Evolutionary conservation across 2,329 filamentous ascomycete species (phyloP).

Genomic region (Beauveria medogensis): DNA sequence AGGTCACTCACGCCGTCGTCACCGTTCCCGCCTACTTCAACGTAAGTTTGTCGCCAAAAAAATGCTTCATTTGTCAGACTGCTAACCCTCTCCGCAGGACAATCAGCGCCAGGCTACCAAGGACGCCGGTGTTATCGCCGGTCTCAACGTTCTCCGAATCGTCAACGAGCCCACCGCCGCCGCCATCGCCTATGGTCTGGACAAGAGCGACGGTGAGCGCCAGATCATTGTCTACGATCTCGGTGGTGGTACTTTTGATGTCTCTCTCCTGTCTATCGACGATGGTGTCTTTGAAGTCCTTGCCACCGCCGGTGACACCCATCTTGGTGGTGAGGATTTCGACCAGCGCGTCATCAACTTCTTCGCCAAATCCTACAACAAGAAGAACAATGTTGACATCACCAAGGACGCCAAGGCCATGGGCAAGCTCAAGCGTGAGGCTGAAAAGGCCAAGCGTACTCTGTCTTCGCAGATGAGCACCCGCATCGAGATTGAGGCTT

Average conservation of each 20-base stretch:
- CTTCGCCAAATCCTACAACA: slow-evolving; percentile 97
- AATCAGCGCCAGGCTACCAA: slow-evolving; percentile 95
- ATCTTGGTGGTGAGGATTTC: slow-evolving; percentile 97
- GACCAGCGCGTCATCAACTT: slow-evolving; percentile 95
- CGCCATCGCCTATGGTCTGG: slow-evolving; percentile 88
- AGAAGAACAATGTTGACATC: slow-evolving; percentile 89
- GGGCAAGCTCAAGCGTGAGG: slow-evolving; percentile 99
- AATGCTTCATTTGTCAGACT: slow-evolving; percentile 11
- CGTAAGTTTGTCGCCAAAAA: slow-evolving; percentile 23
- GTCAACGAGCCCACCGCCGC: slow-evolving; percentile 96
- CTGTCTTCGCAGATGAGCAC: slow-evolving; percentile 91
- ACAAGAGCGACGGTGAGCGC: slow-evolving; percentile 75
- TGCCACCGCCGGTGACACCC: slow-evolving; percentile 92
- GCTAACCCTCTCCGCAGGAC: slow-evolving; percentile 40
- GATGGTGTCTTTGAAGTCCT: slow-evolving; percentile 90
- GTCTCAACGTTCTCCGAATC: slow-evolving; percentile 90
- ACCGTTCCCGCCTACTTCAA: slow-evolving; percentile 98
- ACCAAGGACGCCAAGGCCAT: slow-evolving; percentile 95
- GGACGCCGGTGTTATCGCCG: slow-evolving; percentile 86
- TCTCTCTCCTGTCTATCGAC: slow-evolving; percentile 85
- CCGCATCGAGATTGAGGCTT: slow-evolving; percentile 92
- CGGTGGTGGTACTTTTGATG: slow-evolving; percentile 91
- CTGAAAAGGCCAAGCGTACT: slow-evolving; percentile 98
- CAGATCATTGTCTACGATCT: slow-evolving; percentile 92
- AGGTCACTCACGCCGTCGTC: slow-evolving; percentile 80